Conservation (phyloP, 2,329 filamentous ascomycete species). For the Dryadomyces sulphureus region DNA sequence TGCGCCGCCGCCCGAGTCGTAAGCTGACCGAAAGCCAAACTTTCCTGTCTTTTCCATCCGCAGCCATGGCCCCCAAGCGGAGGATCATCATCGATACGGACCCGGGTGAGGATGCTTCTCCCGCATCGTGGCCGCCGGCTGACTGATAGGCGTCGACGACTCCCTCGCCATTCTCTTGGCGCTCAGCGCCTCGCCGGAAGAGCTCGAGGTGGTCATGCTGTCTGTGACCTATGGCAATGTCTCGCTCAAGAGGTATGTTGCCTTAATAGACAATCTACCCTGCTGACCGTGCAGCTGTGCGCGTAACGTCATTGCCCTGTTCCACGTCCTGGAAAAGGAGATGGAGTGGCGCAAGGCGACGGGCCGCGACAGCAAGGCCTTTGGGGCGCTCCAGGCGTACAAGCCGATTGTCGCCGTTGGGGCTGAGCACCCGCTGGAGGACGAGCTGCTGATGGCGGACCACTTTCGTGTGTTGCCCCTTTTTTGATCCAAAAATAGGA, state of each 20-base stretch:
- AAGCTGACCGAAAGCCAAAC: no score
- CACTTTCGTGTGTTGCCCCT: constrained; percentile 58
- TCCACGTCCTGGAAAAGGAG: constrained; percentile 85
- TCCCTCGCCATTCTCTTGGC: constrained; percentile 77
- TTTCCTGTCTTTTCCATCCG: background rate
- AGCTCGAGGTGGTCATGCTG: constrained; percentile 72
- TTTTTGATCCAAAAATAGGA: background rate
- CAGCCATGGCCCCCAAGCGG: constrained; percentile 47
- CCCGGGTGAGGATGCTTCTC: constrained; percentile 41
- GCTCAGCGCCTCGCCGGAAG: constrained; percentile 64
- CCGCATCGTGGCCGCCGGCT: constrained; percentile 4
- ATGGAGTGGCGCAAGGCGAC: constrained; percentile 63
- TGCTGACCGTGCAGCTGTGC: constrained; percentile 45
- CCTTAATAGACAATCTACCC: no score
- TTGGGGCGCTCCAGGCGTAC: constrained; percentile 52
- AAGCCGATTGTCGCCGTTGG: constrained; percentile 82
- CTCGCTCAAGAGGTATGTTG: constrained; percentile 56
- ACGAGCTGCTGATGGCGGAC: constrained; percentile 65
- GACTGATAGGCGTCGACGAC: constrained; percentile 63
- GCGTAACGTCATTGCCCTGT: constrained; percentile 76
- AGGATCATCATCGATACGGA: constrained; percentile 95
- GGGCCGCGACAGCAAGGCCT: constrained; percentile 49
- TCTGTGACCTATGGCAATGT: constrained; percentile 93
- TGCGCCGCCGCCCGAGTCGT: no score
- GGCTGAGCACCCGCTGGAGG: constrained; percentile 70